A percentile compares a stretch with the other conserved stretches of the same genome.
Evolutionary conservation across 2,329 filamentous ascomycete genomes (phyloP).

Genomic region (Epichloe gansuensis): DNA sequence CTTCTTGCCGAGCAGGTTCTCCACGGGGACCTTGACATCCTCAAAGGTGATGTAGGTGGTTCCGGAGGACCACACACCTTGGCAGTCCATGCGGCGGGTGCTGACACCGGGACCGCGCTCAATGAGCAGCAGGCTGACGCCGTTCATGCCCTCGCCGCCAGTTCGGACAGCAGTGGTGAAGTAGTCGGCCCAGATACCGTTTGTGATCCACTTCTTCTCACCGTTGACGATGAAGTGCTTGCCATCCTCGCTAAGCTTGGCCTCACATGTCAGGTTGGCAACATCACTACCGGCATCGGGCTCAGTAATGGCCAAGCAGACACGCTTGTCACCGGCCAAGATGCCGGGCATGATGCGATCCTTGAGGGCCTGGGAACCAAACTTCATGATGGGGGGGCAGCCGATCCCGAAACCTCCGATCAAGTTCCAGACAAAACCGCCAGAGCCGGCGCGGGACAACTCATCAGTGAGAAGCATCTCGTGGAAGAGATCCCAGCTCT

Average conservation of each 20-base stretch:
- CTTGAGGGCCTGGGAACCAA: constrained; percentile 72
- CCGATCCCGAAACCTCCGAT: constrained; percentile 96
- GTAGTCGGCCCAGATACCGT: constrained; percentile 93
- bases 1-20: constrained; percentile 94
- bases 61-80: constrained; percentile 89
- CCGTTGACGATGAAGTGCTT: constrained; percentile 99
- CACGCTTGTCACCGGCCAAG: constrained; percentile 84
- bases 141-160: constrained; percentile 80
- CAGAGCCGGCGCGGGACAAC: constrained; percentile 74
- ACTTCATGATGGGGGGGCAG: constrained; percentile 87
- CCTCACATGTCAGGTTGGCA: constrained; percentile 89
- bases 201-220: constrained; percentile 99
- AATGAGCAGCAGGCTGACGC: constrained; percentile 80
- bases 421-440: constrained; percentile 93
- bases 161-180: constrained; percentile 96
- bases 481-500: constrained; percentile 98
- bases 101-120: constrained; percentile 81
- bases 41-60: constrained; percentile 98
- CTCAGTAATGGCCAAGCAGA: constrained; percentile 95
- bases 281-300: constrained; percentile 92
- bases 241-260: constrained; percentile 85
- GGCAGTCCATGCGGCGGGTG: constrained; percentile 94
- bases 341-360: constrained; percentile 83
- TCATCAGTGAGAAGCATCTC: constrained; percentile 94
- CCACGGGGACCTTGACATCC: constrained; percentile 98